Conservation (phyloP, 805 yeast genomes). For the Millerozyma acaciae region DNA sequence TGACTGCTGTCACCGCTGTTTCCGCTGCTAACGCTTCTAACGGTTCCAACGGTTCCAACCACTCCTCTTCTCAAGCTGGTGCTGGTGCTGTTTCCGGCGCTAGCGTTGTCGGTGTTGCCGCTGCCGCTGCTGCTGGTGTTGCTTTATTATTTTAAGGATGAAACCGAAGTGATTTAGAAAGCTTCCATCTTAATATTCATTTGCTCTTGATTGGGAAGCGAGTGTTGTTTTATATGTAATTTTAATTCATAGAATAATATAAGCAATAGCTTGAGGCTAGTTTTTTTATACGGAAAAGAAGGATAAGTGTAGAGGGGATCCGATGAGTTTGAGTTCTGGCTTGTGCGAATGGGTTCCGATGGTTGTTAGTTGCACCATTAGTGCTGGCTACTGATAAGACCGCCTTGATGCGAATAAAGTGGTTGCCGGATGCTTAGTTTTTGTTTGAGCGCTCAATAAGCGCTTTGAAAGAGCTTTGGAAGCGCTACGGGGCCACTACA, state of each 20-base stretch:
- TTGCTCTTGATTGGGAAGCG: no score
- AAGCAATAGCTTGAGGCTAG: constrained; percentile 5
- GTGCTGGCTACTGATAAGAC: no score
- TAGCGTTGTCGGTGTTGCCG: constrained; percentile 30
- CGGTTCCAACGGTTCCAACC: constrained; percentile 20
- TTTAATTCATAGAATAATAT: constrained; percentile 3
- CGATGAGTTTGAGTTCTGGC: no score
- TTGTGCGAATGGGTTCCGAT: no score
- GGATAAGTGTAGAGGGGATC: no score
- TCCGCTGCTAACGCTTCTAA: constrained; percentile 31
- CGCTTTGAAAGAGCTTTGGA: no score
- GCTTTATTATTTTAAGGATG: constrained; percentile 35
- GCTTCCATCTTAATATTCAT: not conserved
- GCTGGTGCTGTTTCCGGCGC: constrained; percentile 20
- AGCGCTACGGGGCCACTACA: no score
- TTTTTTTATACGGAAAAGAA: no score
- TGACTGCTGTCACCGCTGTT: constrained; percentile 35
- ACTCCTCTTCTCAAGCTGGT: constrained; percentile 14
- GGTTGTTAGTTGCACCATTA: no score
- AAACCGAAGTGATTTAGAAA: not conserved
- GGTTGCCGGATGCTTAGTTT: no score
- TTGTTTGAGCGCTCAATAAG: no score
- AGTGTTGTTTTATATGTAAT: constrained; percentile 5
- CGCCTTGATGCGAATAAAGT: no score
- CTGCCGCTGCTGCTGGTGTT: constrained; percentile 30